These are phyloP conservation scores for Fusarium nematophilum DNA, from an alignment of 2,329 filamentous ascomycete species.

Conservation along the genomic window DNA sequence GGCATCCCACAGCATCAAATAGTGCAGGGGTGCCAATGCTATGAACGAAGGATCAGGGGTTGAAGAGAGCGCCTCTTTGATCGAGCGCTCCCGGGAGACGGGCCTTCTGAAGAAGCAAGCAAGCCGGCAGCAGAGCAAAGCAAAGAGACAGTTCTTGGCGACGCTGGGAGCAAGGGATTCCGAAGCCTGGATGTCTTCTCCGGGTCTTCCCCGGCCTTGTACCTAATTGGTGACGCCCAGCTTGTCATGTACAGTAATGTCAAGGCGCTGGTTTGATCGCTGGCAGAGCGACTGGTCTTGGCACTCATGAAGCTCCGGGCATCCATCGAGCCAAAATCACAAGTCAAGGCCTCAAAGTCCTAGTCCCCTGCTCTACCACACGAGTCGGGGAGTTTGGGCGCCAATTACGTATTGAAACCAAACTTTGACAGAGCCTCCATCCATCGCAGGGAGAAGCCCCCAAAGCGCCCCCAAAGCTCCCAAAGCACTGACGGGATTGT, in stretches of 20 bases:
- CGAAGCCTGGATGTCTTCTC: background rate
- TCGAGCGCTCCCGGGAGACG: conserved; percentile 11
- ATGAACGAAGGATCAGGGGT: conserved; percentile 25
- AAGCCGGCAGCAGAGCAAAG: background rate
- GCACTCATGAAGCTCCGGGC: conserved; percentile 4
- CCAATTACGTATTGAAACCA: conserved; percentile 35
- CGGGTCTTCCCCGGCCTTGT: conserved; percentile 6
- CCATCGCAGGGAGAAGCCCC: background rate
- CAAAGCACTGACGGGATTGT: conserved; percentile 12
- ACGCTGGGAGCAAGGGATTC: conserved; percentile 2
- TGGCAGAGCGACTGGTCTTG: conserved; percentile 23
- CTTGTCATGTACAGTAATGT: conserved; percentile 19
- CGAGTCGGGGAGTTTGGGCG: conserved; percentile 24
- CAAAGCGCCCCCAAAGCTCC: background rate
- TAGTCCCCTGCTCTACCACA: background rate
- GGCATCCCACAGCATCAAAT: conserved; percentile 6
- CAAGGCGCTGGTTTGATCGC: conserved; percentile 23
- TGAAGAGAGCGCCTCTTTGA: conserved; percentile 10
- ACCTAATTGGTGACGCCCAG: conserved; percentile 22
- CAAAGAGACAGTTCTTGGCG: background rate
- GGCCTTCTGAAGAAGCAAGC: background rate
- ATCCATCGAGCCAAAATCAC: conserved; percentile 7
- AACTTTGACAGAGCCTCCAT: background rate
- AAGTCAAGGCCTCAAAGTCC: conserved; percentile 26
- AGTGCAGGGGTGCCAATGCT: conserved; percentile 10